Evolutionary conservation across 495 filamentous ascomycete species (phyloP), one percentile per base, ranked within the genome.

Genomic region (Umbilicaria muhlenbergii): DNA sequence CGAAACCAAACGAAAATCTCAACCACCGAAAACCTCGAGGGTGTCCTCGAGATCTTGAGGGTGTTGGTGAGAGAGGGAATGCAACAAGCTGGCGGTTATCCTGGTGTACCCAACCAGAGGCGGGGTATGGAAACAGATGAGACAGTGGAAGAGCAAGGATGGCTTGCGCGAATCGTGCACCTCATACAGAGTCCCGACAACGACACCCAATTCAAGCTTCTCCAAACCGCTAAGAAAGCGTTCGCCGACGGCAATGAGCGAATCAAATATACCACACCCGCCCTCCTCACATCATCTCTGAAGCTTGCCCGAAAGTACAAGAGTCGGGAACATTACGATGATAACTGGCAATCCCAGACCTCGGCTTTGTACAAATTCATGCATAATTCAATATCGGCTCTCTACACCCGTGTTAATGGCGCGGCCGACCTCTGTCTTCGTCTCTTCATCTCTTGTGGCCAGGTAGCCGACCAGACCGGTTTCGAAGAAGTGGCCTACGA

Each of bases 401-500:
- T 98, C 10, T 94, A 95, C 59, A 75, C 83, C 13, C 81, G 88
- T 21, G 85, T 92, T 32, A 81, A 81, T 46, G 83, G 82, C 32
- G 78, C 77, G 28, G 85, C 89, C 2, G 92, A 96, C 57, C 72
- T 96, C 8, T 74, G 80, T 11, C 74, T 98, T 14, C 84, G 91
- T 3, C 67, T 95, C 8, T 96, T 95, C 58, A 75, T 88, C 41
- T 77, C 82, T 47, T 93, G 86, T 55, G 91, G 91, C 13, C 88
- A 95, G 61, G 79, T 89, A 24, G 86, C 92, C 17, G 89, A 94
- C 53, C 83, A 91, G 59, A 88, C 79, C 5, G 84, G 81, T 12
- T 88, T 88, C 50, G 91, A 96, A 60, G 91, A 96, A 62, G 82
- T 94, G 19, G 81, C 84, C 14, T 98, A 98, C 60, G 91, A 98